phyloP scores from a whole-genome alignment of 1,284 basidiomycete genomes.

The Abortiporus biennis region DNA sequence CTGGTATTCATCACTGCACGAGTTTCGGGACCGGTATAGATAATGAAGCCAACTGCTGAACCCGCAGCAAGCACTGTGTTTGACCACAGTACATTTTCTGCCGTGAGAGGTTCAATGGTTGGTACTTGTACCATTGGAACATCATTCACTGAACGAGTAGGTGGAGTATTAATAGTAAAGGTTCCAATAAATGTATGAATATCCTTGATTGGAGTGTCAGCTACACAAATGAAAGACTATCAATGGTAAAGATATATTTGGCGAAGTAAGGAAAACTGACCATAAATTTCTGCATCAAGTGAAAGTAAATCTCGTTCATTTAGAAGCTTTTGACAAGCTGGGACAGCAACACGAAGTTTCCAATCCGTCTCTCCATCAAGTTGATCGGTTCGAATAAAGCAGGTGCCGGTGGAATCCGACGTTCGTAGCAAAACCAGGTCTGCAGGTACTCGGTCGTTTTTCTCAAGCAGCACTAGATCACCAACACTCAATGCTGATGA shows the following conservation, averaged over 20 bases:
- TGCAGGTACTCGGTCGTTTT: slow-evolving; percentile 96
- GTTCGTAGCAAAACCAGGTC: slow-evolving; percentile 91
- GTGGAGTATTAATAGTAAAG: slow-evolving; percentile 60
- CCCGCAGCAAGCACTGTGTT: slow-evolving; percentile 98
- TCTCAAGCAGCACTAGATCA: slow-evolving; percentile 88
- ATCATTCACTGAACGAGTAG: slow-evolving; percentile 37
- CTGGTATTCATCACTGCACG: slow-evolving; percentile 99
- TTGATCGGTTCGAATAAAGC: slow-evolving; percentile 97
- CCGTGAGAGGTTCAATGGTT: slow-evolving; percentile 75
- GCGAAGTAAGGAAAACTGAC: too few relatives aligned
- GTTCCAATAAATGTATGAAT: slow-evolving; percentile 96
- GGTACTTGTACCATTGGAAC: slow-evolving; percentile 52
- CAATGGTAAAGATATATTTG: background rate
- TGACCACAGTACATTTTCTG: slow-evolving; percentile 95
- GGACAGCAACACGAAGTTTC: slow-evolving; percentile 92
- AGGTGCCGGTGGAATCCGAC: slow-evolving; percentile 83
- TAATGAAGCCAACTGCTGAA: slow-evolving; percentile 85
- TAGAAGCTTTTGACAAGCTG: slow-evolving; percentile 73
- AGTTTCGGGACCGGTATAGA: slow-evolving; percentile 94
- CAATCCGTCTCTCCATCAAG: slow-evolving; percentile 99
- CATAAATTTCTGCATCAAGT: slow-evolving; percentile 82
- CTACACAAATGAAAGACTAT: slow-evolving; percentile 31
- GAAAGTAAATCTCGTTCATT: slow-evolving; percentile 62
- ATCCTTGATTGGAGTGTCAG: slow-evolving; percentile 94
- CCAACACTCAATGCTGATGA: slow-evolving; percentile 89